Evolutionary conservation across 257 asterid species (phyloP).

Genomic region (Anisodus acutangulus): DNA sequence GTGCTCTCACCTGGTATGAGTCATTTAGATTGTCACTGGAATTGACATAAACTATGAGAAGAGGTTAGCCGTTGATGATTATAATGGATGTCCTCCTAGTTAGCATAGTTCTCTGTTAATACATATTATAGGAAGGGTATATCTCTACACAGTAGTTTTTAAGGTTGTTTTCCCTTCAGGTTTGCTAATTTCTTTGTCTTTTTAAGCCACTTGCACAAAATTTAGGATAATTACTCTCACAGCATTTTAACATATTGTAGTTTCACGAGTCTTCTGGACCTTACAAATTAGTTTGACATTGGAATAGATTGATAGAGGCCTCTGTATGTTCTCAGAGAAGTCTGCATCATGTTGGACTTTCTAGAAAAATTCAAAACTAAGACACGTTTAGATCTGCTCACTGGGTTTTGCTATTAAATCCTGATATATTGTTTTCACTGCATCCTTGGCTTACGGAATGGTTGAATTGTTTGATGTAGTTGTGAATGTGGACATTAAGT

Average conservation of each 20-base stretch:
- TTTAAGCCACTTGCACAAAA: background rate
- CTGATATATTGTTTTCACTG: background rate
- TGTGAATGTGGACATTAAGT: background rate
- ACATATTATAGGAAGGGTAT: background rate
- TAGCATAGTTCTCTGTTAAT: background rate
- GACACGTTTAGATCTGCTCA: background rate
- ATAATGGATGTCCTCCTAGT: background rate
- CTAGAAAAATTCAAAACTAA: background rate
- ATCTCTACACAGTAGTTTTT: slow-evolving; percentile 4
- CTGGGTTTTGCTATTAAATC: background rate
- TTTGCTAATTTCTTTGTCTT: background rate
- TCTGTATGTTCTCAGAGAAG: background rate
- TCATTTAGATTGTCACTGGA: background rate
- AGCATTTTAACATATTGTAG: background rate
- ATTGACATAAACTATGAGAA: slow-evolving; percentile 11
- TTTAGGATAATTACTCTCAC: background rate
- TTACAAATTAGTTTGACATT: slow-evolving; percentile 4
- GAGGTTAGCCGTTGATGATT: background rate
- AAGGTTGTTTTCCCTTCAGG: background rate
- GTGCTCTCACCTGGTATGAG: background rate
- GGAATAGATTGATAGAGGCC: background rate
- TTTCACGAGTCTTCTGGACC: background rate
- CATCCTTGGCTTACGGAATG: background rate
- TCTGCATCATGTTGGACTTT: background rate
- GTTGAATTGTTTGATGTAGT: background rate